Evolutionary conservation across 2,329 filamentous ascomycete genomes (phyloP).

Genomic region (Lasiodiplodia theobromae): DNA sequence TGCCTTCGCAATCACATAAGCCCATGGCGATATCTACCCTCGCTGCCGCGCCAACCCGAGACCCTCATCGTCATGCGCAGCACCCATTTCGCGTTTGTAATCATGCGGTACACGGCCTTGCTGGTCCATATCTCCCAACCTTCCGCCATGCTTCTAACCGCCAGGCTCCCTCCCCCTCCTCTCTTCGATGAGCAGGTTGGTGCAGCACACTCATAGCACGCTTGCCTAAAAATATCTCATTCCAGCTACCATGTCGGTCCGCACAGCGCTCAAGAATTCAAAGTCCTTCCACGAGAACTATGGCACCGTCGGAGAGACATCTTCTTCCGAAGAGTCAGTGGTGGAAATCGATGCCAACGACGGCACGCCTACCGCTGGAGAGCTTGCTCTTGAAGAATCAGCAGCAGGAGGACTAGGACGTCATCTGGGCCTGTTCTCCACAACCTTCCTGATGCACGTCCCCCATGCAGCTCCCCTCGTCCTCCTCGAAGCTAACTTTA

Average conservation of each 20-base stretch:
- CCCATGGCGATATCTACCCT: conserved; percentile 23
- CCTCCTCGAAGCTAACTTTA: not conserved
- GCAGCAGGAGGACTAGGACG: conserved; percentile 25
- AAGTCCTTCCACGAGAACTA: conserved; percentile 16
- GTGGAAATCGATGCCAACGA: not conserved
- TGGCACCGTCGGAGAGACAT: not conserved
- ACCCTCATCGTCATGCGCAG: conserved; percentile 17
- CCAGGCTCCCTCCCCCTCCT: not conserved
- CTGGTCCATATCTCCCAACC: conserved; percentile 1
- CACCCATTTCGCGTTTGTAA: conserved; percentile 13
- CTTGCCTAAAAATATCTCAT: not conserved
- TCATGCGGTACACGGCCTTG: not conserved
- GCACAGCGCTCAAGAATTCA: not conserved
- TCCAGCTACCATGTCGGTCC: not conserved
- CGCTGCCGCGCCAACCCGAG: conserved; percentile 17
- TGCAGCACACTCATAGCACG: not conserved
- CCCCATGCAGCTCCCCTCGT: not conserved
- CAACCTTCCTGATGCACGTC: conserved; percentile 26
- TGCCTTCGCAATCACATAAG: conserved; percentile 25
- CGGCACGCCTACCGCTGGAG: conserved; percentile 2
- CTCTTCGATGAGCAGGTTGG: not conserved
- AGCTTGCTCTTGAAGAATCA: conserved; percentile 13
- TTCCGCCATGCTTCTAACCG: not conserved
- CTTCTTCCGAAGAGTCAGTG: not conserved
- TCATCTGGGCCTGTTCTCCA: conserved; percentile 27